Percentiles rank a stretch among this genome's conserved stretches.
Conservation (phyloP, 1,284 basidiomycete genomes). For the Cutaneotrichosporon curvatum region DNA sequence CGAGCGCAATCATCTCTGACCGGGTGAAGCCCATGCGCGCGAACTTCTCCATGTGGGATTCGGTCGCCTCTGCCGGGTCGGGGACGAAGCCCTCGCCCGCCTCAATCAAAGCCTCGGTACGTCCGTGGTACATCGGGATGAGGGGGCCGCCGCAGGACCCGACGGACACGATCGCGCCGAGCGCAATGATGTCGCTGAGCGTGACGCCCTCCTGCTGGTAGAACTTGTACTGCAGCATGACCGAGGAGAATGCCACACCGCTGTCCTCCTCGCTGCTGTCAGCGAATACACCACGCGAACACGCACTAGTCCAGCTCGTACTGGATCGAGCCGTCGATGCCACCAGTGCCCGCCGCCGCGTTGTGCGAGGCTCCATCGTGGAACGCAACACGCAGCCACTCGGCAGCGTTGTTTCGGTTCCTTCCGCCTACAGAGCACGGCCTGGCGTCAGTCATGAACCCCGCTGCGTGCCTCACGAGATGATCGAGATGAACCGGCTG, state of each 20-base stretch:
- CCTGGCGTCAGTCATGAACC: neutral
- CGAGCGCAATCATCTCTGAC: conserved; percentile 13
- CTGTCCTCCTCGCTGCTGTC: conserved; percentile 10
- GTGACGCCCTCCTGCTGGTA: conserved; percentile 11
- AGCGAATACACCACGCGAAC: neutral
- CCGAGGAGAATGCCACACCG: conserved; percentile 8
- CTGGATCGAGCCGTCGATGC: conserved; percentile 17
- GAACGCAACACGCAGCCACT: conserved; percentile 19
- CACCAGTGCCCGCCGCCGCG: conserved; percentile 13
- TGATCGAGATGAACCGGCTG: conserved; percentile 7
- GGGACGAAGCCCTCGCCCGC: conserved; percentile 11
- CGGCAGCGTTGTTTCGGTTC: conserved; percentile 12
- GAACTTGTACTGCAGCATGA: conserved; percentile 13
- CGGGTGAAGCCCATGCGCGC: conserved; percentile 17
- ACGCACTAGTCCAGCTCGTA: conserved; percentile 15
- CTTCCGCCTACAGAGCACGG: conserved; percentile 32
- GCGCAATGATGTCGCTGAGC: conserved; percentile 13
- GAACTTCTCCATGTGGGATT: conserved; percentile 16
- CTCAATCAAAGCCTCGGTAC: conserved; percentile 4
- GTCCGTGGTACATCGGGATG: conserved; percentile 13
- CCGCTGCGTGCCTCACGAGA: neutral
- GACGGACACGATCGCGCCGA: conserved; percentile 15
- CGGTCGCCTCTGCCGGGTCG: conserved; percentile 9
- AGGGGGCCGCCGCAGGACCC: conserved; percentile 17
- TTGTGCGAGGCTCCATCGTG: conserved; percentile 17